Evolutionary conservation across 2,329 filamentous ascomycete species (phyloP), one percentile per base, ranked within the genome.

Genomic region (Aureobasidium sp.): DNA sequence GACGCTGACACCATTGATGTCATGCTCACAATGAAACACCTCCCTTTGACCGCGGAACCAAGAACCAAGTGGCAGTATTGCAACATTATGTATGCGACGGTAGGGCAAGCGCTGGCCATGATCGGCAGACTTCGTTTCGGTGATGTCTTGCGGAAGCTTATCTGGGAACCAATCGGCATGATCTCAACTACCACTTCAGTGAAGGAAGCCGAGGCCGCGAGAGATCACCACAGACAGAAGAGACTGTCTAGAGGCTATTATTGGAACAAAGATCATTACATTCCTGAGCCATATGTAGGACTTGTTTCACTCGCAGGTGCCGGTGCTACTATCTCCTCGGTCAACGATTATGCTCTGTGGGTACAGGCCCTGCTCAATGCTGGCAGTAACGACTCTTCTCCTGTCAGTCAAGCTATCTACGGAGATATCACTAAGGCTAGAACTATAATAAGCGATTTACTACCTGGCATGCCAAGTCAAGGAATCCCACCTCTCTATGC

Each of bases 31-130:
- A 66, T 83, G 58, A 74, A 77, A 3, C 67, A 81, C 64, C 71
- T 82, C 5, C 75, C 72, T 2, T 68, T 8, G 67, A 75, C 29
- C 69, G 63, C 63, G 8, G 29, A 54, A 33, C 61, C 78, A 14
- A 73, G 80, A 17, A 76, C 75, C 0, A 70, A 66, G 11, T 80
- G 69, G 59, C 75, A 80, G 64, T 84, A 84, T 69, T 77, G 74
- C 71, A 84, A 84, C 66, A 69, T 80, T 22, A 80, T 83, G 77
- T 84, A 74, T 67, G 74, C 76, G 37, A 76, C 76, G 0, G 76
- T 77, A 0, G 70, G 76, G 19, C 74, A 81, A 66, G 71, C 74
- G 3, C 67, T 81, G 5, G 75, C 82, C 68, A 75, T 70, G 2
- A 66, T 79, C 1, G 77, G 27, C 5, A 15, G 27, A 0, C 27